phyloP scores from a whole-genome alignment of 2,329 filamentous ascomycete species.

The Trichoderma arundinaceum region DNA sequence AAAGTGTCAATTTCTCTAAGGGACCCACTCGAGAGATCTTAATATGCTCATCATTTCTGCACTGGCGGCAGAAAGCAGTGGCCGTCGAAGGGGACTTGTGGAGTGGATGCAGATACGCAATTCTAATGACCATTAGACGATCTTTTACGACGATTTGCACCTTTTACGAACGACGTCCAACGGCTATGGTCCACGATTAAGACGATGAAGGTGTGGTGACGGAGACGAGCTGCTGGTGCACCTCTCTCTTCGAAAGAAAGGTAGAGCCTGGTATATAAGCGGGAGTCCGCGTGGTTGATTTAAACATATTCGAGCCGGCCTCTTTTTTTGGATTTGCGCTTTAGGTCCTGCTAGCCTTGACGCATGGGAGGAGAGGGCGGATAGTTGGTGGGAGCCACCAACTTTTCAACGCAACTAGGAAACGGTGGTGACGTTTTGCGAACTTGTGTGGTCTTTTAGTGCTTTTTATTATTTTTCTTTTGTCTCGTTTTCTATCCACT shows the following conservation, averaged over 20 bases:
- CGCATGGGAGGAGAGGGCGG: conserved; percentile 28
- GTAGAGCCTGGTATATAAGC: conserved; percentile 32
- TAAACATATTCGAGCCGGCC: conserved; percentile 32
- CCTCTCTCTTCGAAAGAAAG: conserved; percentile 29
- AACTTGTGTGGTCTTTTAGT: conserved; percentile 29
- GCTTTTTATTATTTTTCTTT: conserved; percentile 16
- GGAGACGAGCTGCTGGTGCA: conserved; percentile 34
- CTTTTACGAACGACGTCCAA: conserved; percentile 37
- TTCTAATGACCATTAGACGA: conserved; percentile 52
- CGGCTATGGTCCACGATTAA: conserved; percentile 29
- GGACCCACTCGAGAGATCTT: conserved; percentile 28
- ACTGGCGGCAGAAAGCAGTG: conserved; percentile 12
- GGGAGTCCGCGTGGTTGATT: conserved; percentile 31
- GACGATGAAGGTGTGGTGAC: conserved; percentile 24
- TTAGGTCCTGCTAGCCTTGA: conserved; percentile 17
- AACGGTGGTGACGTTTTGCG: conserved; percentile 28
- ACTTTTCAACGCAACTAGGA: conserved; percentile 29
- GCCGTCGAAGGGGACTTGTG: conserved; percentile 7
- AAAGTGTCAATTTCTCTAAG: conserved; percentile 79
- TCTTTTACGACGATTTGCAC: conserved; percentile 44
- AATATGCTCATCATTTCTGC: conserved; percentile 19
- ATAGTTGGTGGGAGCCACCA: conserved; percentile 26
- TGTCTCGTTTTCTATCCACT: conserved; percentile 34
- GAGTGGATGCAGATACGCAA: conserved; percentile 35
- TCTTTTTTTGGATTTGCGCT: conserved; percentile 31